These are phyloP conservation scores for Phytophthora meadii DNA, from an alignment of 352 stramenopile species.

Conservation along the genomic window DNA sequence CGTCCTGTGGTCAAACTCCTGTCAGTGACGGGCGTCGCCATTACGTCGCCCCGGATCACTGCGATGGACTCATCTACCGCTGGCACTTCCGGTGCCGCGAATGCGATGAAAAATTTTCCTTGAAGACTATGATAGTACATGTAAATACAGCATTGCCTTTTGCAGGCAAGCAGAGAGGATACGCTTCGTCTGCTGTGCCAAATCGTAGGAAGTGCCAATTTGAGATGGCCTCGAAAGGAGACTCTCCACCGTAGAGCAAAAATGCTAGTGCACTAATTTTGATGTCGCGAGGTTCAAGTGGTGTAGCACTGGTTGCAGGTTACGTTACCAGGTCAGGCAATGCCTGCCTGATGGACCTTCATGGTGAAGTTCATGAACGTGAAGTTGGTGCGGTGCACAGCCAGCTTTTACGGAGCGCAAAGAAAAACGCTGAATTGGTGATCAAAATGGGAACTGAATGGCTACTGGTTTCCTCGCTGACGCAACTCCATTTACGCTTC, in stretches of 20 bases:
- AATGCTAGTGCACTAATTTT: too few relatives aligned
- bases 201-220: conserved; percentile 15
- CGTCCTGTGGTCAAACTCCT: not conserved
- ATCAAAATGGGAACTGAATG: not conserved
- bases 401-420: not conserved
- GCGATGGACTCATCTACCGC: conserved; percentile 9
- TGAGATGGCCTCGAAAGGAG: not conserved
- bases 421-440: not conserved
- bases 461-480: too few relatives aligned
- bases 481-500: too few relatives aligned
- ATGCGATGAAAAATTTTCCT: not conserved
- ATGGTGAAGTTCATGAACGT: conserved; percentile 1
- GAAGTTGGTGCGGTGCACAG: conserved; percentile 3
- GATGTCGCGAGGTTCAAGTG: too few relatives aligned
- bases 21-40: not conserved
- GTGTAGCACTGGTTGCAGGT: too few relatives aligned
- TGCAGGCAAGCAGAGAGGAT: conserved; percentile 2
- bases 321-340: not conserved
- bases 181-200: conserved; percentile 18
- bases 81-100: not conserved
- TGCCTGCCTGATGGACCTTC: conserved; percentile 1
- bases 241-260: not conserved
- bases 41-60: conserved; percentile 14
- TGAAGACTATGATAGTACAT: too few relatives aligned
- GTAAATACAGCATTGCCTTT: too few relatives aligned